Conservation (phyloP, 768 basidiomycete genomes). For the Mycena alexandri region DNA sequence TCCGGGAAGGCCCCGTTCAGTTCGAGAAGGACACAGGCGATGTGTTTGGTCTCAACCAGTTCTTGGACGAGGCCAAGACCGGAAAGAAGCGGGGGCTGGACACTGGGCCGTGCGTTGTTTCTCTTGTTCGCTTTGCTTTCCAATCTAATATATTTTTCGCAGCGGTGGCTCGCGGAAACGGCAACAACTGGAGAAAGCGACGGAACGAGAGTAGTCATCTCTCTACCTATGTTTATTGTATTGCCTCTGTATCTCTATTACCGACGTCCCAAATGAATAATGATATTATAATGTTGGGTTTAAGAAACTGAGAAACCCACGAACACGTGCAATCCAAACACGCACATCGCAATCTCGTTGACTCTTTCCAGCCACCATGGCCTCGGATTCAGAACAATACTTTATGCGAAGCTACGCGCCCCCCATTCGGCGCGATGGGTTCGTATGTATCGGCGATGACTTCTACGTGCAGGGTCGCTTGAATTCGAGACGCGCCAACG, state of each 20-base stretch:
- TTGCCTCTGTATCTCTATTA: conserved; percentile 21
- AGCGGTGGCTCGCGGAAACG: conserved; percentile 67
- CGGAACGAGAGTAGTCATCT: conserved; percentile 39
- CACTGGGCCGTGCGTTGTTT: conserved; percentile 70
- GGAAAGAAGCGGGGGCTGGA: conserved; percentile 93
- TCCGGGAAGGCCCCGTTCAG: conserved; percentile 94
- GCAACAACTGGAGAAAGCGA: conserved; percentile 66
- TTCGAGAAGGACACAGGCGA: conserved; percentile 99
- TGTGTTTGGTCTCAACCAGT: conserved; percentile 96
- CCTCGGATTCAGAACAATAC: conserved; percentile 8
- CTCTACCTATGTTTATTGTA: conserved; percentile 11
- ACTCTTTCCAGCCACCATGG: conserved; percentile 6
- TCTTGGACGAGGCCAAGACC: conserved; percentile 96
- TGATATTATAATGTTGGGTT: too few species aligned
- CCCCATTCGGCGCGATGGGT: conserved; percentile 38
- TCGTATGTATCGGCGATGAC: conserved; percentile 35
- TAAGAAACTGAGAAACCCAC: background rate
- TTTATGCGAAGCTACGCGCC: conserved; percentile 29
- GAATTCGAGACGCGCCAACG: conserved; percentile 32
- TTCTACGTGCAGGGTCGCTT: conserved; percentile 40
- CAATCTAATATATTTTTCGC: conserved; percentile 14
- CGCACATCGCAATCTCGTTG: background rate
- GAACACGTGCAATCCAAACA: conserved; percentile 18
- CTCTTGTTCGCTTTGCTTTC: conserved; percentile 2
- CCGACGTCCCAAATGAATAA: background rate